Evolutionary conservation across 1,284 basidiomycete species (phyloP), one percentile per base, ranked within the genome.

Genomic region (Fomitopsis pinicola): DNA sequence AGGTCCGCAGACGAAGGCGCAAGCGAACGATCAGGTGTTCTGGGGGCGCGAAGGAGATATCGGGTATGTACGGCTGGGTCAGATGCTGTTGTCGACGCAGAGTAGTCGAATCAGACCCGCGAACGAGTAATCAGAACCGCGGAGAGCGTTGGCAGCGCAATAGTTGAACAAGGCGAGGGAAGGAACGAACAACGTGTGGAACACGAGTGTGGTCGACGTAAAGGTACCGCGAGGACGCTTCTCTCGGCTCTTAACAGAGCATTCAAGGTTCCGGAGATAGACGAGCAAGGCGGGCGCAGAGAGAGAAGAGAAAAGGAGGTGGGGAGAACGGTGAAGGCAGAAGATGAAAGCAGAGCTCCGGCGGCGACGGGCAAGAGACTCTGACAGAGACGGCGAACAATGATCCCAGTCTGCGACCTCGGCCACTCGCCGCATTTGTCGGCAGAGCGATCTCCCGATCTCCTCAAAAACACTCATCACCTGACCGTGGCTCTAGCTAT

Each of bases 151-250:
- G 63, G 61, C 42, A 57, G 53, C 52, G 52, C 52, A 54, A 38
- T 40, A 54, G 52, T 54, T 59, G 69, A 63, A 67, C 61, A 64
- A 59, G 71, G 75, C 74, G 78, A 69, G 71, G 71, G 67, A 77
- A 77, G 73, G 72, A 80, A 76, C 72, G 77, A 77, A 77, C 81
- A 88, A 87, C 88, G 87, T 89, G 88, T 79, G 78, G 70, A 80
- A 84, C 87, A 89, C 86, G 88, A 87, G 86, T 82, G 72, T 66
- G 68, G 46, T 52, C 36, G 58, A 54, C 52, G 52, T 54, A 58
- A 62, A 62, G 55, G 58, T 38, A 55, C 46, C 59, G 59, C 56
- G 56, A 33, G 22, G 30, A 55, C 5, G 48, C 62, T 67, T 67
- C 63, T 67, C 62, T 63, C 61, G 58, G 58, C 30, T 52, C 19